Base-by-base conservation (phyloP, 768 basidiomycete genomes). In the Tephrocybe sp. region DNA sequence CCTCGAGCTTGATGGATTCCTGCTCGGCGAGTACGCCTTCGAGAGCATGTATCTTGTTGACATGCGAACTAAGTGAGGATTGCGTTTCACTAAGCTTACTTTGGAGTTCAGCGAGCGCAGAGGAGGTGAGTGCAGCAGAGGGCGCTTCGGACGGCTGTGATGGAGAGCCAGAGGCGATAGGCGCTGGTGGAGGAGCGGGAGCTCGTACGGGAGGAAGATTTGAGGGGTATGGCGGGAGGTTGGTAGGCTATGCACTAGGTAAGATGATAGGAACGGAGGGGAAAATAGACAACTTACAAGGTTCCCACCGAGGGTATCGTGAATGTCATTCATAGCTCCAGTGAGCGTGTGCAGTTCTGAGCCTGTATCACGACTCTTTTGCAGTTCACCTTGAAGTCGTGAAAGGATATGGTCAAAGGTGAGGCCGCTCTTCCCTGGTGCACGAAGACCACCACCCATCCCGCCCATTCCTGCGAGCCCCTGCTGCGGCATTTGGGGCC, bases 331-430 rank as follows among this genome's bases (percentile, higher is more conserved):
- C 82, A 99, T 91, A 3, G 89, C 78, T 11, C 80, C 80, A 14
- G 81, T 86, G 26, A 98, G 71, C 0, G 81, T 81, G 55, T 85
- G 83, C 3, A 99, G 74, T 63, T 98, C 95, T 0, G 85, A 77
- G 12, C 92, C 91, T 0, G 95, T 97, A 64, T 98, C 96, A 15
- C 92, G 83, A 62, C 91, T 93, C 72, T 96, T 97, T 71, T 90
- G 88, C n/a, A 98, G 82, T 65, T 98, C 95, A 56, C 86, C 85
- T 65, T 98, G 95, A 2, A 98, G 74, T 30, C 91, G 83, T 50
- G 78, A 88, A 39, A 98, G 72, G 46, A 98, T 93, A 60, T 94
- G 90, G 61, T 98, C 95, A 64, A 98, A 96, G 7, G 85, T 90
- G 20, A 97, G 75, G 0, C 93, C 92, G 60, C 86, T 87, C 70